Evolutionary conservation across 371 early-diverging fungal species (phyloP), one percentile per base, ranked within the genome.

Genomic region (Mortierella sp.): DNA sequence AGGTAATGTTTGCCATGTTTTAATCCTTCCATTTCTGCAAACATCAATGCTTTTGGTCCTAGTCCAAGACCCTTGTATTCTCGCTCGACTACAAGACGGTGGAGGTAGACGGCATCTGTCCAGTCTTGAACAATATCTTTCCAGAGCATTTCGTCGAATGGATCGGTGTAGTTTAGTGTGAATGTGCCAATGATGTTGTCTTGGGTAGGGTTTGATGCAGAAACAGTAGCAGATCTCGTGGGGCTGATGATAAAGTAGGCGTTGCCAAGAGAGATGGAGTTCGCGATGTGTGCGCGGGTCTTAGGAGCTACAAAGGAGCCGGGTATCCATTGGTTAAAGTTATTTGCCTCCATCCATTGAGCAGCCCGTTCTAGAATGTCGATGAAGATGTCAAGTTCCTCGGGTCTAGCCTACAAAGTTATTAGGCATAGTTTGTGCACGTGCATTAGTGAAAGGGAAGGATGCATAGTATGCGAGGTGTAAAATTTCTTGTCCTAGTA

Each of bases 61-160:
- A 79, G 45, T 2, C 74, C 74, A 32, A 58, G 74, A 0, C 80
- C 80, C 65, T 74, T 79, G 64, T 66, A 79, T 40, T 79, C 80
- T 28, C 80, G 80, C 55, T 79, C 80, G 34, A 79, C 75, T 8
- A 79, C 74, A 8, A 79, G 70, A 2, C 80, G 80, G 49, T 79
- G 80, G 19, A 79, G 43, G 40, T 79, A 79, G 0, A 79, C 74
- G 6, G 74, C 80, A 43, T 73, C 74, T 7, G 80, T 64, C 80
- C 80, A 79, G 56, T 79, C 80, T 1, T 79, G 70, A 5, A 79
- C 80, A 32, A 79, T 35, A n/a, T 79, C 80, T 53, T 67, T 79
- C 80, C 80, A 79, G 3, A 79, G 71, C 78, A 78, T 78, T 54
- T 78, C 66, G 57, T 78, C 78, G 68, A 78, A 78, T 47, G 73